Evolutionary conservation across 768 basidiomycete genomes (phyloP).

Genomic region (Sarcodon aspratus): DNA sequence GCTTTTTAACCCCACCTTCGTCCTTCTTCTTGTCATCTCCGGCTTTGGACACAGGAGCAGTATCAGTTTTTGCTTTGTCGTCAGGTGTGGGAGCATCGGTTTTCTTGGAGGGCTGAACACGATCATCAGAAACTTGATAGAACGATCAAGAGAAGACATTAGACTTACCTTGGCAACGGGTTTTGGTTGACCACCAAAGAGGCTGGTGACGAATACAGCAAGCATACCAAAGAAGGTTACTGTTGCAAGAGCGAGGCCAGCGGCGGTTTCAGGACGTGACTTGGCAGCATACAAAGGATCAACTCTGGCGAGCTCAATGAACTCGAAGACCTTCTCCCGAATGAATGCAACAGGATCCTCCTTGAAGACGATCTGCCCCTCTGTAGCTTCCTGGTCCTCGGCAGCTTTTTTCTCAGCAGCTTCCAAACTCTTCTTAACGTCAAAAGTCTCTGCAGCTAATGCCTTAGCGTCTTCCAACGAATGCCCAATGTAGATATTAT

Average conservation of each 20-base stretch:
- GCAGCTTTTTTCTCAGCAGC: conserved; percentile 42
- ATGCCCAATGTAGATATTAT: conserved; percentile 91
- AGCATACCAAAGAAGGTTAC: conserved; percentile 83
- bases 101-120: conserved; percentile 59
- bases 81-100: conserved; percentile 53
- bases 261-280: conserved; percentile 81
- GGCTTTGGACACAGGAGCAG: conserved; percentile 59
- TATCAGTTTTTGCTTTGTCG: conserved; percentile 54
- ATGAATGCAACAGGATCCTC: conserved; percentile 73
- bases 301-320: conserved; percentile 65
- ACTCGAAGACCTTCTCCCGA: conserved; percentile 65
- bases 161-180: conserved; percentile 56
- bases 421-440: conserved; percentile 81
- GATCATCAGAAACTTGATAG: conserved; percentile 2
- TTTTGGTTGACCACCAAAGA: conserved; percentile 42
- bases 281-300: conserved; percentile 80
- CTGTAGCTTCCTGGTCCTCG: conserved; percentile 25
- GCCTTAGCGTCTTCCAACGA: conserved; percentile 76
- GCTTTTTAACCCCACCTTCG: conserved; percentile 62
- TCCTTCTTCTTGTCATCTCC: conserved; percentile 60
- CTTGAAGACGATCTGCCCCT: conserved; percentile 34
- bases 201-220: conserved; percentile 71
- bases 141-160: background rate
- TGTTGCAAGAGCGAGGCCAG: conserved; percentile 57
- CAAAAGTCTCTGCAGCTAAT: conserved; percentile 82